Evolutionary conservation across 345 rosid species (phyloP), one percentile per base, ranked within the genome.

Genomic region (Psidium friedrichsthalianum): DNA sequence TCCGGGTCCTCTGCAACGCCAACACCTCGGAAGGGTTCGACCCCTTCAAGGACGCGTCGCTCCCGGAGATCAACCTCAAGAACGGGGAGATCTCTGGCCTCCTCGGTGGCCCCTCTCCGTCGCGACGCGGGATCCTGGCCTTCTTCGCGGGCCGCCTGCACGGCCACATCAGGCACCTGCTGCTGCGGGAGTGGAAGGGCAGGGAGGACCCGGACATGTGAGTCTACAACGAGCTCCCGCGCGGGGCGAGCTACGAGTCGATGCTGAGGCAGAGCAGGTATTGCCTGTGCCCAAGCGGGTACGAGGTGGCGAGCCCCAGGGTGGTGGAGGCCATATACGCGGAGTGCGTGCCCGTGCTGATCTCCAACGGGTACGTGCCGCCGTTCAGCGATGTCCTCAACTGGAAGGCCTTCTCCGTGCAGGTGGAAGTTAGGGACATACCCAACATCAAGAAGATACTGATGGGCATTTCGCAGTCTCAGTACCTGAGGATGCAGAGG

Each of bases 1-100:
- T 96, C 59, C 90, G 98, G 88, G 95, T 94, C 25, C 78, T 94
- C 74, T 93, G 98, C 93, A 96, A 96, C 61, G 98, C 99, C 56
- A 96, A 96, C 82, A 88, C 89, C 24, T 95, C 98, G 5, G 98
- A 96, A 87, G 93, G 93, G 57, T 96, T 96, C 89, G 92, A 91
- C 49, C 98, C 98, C 16, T 64, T 78, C 51, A 96, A 95, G 88
- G 99, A 96, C 55, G 95, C 90, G 49, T 88, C 94, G 4, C 87
- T 96, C 51, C 98, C 97, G 5, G 98, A 93, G 90, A 93, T 96
- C 83, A 88, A 93, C 84, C 94, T 94, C 82, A 84, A 18, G 20
- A 92, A 93, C 7, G 98, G 96, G 6, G 92, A 96, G 74, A 83
- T 91, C 57, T 83, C 86, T 14, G 91, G 92, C 74, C 92, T 90